phyloP scores from a whole-genome alignment of 768 basidiomycete genomes.

The Podaxis sp. region DNA sequence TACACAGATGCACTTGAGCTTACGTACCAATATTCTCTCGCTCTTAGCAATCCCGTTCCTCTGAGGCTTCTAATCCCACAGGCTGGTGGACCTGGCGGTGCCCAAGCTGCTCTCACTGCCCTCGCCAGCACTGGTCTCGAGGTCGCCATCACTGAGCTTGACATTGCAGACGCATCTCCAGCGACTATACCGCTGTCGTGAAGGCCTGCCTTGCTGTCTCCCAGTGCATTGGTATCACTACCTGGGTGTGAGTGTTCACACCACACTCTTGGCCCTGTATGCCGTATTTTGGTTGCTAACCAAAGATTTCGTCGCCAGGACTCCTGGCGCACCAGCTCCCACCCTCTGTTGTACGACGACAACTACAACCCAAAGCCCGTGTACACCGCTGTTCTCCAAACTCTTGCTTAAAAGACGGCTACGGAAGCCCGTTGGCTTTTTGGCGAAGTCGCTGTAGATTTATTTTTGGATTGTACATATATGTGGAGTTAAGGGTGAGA shows the following conservation, averaged over 20 bases:
- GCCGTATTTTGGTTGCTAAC: neutral
- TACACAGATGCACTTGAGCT: slow-evolving; percentile 39
- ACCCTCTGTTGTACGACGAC: slow-evolving; percentile 41
- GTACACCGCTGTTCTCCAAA: slow-evolving; percentile 26
- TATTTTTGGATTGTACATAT: neutral
- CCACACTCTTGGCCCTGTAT: neutral
- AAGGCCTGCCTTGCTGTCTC: slow-evolving; percentile 40
- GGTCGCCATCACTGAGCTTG: slow-evolving; percentile 45
- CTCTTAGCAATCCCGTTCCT: neutral
- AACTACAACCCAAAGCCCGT: slow-evolving; percentile 44
- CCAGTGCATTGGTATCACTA: slow-evolving; percentile 42
- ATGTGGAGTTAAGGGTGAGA: neutral
- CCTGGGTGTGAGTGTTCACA: slow-evolving; percentile 35
- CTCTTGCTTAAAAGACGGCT: slow-evolving; percentile 6
- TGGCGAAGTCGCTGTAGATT: neutral
- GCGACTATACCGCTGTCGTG: slow-evolving; percentile 40
- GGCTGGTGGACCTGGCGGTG: slow-evolving; percentile 36
- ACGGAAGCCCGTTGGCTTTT: neutral
- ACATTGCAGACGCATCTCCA: slow-evolving; percentile 32
- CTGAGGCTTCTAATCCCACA: neutral
- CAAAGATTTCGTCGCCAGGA: slow-evolving; percentile 22
- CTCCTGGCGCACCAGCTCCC: slow-evolving; percentile 41
- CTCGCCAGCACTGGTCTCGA: slow-evolving; percentile 39
- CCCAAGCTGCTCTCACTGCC: slow-evolving; percentile 37
- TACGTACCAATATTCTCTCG: slow-evolving; percentile 11